A percentile compares a stretch with the other conserved stretches of the same genome.
Evolutionary conservation across 768 basidiomycete species (phyloP).

Genomic region (Termitomyces eurrhizus): DNA sequence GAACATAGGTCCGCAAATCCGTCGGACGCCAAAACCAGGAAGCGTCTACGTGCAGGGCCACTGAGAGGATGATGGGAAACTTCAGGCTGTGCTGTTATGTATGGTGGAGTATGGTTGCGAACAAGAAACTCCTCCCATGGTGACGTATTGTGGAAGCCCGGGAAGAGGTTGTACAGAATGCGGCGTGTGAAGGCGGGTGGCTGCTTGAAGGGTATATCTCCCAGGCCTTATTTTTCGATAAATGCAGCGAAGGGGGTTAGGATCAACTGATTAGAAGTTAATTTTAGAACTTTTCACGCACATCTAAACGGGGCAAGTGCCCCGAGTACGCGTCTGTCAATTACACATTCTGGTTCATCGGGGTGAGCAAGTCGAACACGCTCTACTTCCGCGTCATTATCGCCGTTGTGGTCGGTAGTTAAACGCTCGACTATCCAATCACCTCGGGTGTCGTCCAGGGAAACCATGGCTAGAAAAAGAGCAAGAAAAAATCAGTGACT

Average conservation of each 20-base stretch:
- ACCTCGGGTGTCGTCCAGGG: constrained; percentile 36
- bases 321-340: constrained; percentile 67
- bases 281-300: constrained; percentile 32
- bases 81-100: constrained; percentile 62
- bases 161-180: constrained; percentile 62
- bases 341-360: constrained; percentile 62
- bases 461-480: constrained; percentile 43
- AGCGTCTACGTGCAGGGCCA: constrained; percentile 27
- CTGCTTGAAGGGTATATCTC: constrained; percentile 71
- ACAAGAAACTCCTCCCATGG: constrained; percentile 66
- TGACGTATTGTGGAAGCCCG: constrained; percentile 56
- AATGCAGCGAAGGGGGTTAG: constrained; percentile 6
- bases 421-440: constrained; percentile 59
- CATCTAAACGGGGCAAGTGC: constrained; percentile 77
- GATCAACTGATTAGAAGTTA: constrained; percentile 11
- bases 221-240: constrained; percentile 43
- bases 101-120: constrained; percentile 61
- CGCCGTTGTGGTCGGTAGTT: constrained; percentile 69
- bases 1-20: constrained; percentile 61
- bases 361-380: constrained; percentile 65
- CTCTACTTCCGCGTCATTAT: constrained; percentile 60
- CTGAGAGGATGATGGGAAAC: constrained; percentile 53
- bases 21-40: constrained; percentile 62
- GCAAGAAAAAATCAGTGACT: constrained; percentile 7
- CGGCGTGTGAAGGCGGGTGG: constrained; percentile 65